These are phyloP conservation scores for Talaromyces proteolyticus DNA, from an alignment of 495 filamentous ascomycete genomes.

Conservation along the genomic window DNA sequence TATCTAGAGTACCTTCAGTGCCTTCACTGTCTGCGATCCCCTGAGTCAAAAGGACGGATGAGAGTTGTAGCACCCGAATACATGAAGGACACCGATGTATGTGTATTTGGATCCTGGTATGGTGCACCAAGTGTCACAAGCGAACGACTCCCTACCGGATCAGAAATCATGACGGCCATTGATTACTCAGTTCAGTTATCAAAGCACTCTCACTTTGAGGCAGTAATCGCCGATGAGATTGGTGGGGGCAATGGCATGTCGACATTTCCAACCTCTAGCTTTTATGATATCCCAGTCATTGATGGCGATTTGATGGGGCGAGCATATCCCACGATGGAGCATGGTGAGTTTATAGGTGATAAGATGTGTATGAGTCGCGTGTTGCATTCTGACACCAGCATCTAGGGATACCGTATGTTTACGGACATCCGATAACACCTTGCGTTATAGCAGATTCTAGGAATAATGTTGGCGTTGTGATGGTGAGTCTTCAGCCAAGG, in stretches of 20 bases:
- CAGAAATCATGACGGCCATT: constrained; percentile 21
- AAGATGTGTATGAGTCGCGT: not conserved
- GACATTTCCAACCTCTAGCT: constrained; percentile 20
- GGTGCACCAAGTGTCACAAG: constrained; percentile 18
- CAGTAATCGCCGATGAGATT: constrained; percentile 24
- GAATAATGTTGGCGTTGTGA: constrained; percentile 18
- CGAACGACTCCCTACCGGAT: constrained; percentile 20
- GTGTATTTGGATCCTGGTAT: constrained; percentile 17
- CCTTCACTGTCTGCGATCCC: constrained; percentile 10
- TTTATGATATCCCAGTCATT: constrained; percentile 25
- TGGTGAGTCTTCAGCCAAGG: constrained; percentile 8
- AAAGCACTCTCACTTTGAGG: constrained; percentile 19
- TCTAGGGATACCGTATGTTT: constrained; percentile 21
- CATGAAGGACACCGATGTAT: constrained; percentile 15
- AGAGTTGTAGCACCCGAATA: constrained; percentile 11
- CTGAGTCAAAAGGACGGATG: constrained; percentile 12
- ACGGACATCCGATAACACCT: constrained; percentile 20
- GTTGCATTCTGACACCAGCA: constrained; percentile 9
- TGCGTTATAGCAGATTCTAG: constrained; percentile 26
- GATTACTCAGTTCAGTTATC: constrained; percentile 19
- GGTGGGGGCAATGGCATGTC: constrained; percentile 33
- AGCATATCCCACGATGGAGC: constrained; percentile 22
- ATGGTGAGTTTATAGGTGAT: constrained; percentile 10
- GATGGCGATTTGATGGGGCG: constrained; percentile 36
- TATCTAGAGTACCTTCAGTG: constrained; percentile 16